Evolutionary conservation across 2,329 filamentous ascomycete genomes (phyloP).

Genomic region (Neonectria sp.): DNA sequence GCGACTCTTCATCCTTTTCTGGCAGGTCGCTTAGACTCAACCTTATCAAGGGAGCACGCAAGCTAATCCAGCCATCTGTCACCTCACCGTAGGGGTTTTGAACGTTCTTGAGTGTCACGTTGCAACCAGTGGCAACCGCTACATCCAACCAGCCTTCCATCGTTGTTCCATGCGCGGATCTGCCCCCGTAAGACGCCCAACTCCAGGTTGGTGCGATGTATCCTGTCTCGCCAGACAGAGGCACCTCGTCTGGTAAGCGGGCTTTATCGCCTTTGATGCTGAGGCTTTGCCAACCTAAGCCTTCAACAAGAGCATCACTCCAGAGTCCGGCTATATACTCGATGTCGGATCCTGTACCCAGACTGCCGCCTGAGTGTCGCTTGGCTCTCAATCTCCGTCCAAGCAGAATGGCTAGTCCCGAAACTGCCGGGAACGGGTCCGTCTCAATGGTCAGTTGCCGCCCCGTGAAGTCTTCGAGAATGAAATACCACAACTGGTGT

Average conservation of each 20-base stretch:
- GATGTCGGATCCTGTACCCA: neutral
- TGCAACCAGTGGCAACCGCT: neutral
- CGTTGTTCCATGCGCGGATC: neutral
- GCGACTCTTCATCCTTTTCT: neutral
- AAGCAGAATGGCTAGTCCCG: conserved; percentile 6
- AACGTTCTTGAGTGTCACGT: conserved; percentile 9
- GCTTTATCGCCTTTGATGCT: neutral
- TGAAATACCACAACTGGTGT: conserved; percentile 20
- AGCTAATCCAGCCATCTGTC: conserved; percentile 6
- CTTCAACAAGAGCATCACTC: conserved; percentile 12
- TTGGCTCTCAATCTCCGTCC: neutral
- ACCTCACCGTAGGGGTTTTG: conserved; percentile 28
- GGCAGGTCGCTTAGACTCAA: neutral
- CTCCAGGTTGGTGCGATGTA: conserved; percentile 33
- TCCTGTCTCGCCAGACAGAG: conserved; percentile 10
- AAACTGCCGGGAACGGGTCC: conserved; percentile 12
- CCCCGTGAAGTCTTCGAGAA: conserved; percentile 9
- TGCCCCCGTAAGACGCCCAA: neutral
- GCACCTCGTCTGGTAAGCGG: neutral
- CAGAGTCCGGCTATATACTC: conserved; percentile 20
- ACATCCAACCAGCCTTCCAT: conserved; percentile 19
- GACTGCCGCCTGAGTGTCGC: no score
- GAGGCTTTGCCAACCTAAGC: neutral
- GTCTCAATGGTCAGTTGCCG: conserved; percentile 1
- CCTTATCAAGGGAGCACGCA: conserved; percentile 7